Conservation (phyloP, 345 rosid genomes). For the Gynandropsis gynandra region DNA sequence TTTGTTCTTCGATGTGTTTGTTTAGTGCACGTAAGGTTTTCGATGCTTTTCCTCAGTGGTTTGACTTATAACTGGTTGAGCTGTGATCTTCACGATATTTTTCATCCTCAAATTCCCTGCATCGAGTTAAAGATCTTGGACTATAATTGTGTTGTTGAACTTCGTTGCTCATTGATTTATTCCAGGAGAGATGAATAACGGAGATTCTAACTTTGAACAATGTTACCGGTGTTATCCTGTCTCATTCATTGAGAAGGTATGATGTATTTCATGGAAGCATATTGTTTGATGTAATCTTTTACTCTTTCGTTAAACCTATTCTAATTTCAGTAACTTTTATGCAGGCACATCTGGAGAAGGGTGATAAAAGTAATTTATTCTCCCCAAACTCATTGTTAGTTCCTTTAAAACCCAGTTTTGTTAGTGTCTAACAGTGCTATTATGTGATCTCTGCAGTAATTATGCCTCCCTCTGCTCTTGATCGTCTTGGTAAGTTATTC, state of each 20-base stretch:
- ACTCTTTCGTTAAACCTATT: not conserved
- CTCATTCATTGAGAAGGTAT: constrained; percentile 56
- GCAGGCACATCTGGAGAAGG: constrained; percentile 64
- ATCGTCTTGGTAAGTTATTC: constrained; percentile 47
- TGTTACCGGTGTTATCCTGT: constrained; percentile 58
- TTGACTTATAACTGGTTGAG: not conserved
- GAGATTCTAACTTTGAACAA: constrained; percentile 35
- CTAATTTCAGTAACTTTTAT: constrained; percentile 9
- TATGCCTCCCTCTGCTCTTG: constrained; percentile 72
- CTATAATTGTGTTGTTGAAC: not conserved
- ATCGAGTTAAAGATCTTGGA: not conserved
- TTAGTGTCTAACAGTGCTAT: constrained; percentile 5
- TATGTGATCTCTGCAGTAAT: constrained; percentile 36
- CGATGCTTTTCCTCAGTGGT: constrained; percentile 22
- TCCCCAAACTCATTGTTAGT: constrained; percentile 1
- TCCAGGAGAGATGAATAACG: constrained; percentile 29
- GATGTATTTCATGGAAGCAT: not conserved
- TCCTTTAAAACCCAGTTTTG: not conserved
- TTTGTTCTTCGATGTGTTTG: not conserved
- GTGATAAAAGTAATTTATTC: constrained; percentile 45
- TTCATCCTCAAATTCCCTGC: not conserved
- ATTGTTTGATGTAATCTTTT: not conserved
- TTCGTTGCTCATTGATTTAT: constrained; percentile 9
- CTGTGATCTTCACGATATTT: not conserved
- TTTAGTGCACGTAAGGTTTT: constrained; percentile 18